phyloP scores from a whole-genome alignment of 805 yeast genomes.

The Lachancea fermentati region DNA sequence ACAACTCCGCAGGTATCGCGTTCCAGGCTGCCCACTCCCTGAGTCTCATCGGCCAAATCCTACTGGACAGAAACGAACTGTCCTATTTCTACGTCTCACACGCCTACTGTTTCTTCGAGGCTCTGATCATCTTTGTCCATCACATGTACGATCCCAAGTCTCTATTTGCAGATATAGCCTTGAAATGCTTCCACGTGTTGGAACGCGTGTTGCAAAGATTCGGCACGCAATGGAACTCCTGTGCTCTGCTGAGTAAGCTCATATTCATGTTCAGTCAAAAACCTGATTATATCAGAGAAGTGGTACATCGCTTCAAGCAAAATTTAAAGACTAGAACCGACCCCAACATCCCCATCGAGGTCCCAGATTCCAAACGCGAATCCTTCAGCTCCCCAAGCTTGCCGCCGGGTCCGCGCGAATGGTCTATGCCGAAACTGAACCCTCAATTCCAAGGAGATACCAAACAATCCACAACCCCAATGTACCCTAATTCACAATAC shows the following conservation, averaged over 20 bases:
- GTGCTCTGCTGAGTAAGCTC: slow-evolving; percentile 5
- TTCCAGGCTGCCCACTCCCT: slow-evolving; percentile 9
- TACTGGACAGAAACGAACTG: slow-evolving; percentile 4
- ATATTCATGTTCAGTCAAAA: slow-evolving; percentile 6
- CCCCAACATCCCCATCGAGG: slow-evolving; percentile 6
- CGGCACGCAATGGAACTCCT: slow-evolving; percentile 7
- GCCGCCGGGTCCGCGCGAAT: neutral
- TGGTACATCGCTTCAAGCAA: slow-evolving; percentile 4
- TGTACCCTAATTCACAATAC: neutral
- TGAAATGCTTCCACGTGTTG: slow-evolving; percentile 7
- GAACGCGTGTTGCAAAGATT: slow-evolving; percentile 4
- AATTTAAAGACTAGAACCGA: slow-evolving; percentile 1
- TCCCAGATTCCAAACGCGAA: slow-evolving; percentile 1
- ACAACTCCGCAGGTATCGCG: slow-evolving; percentile 8
- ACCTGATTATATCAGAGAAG: slow-evolving; percentile 5
- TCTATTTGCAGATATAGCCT: slow-evolving; percentile 1
- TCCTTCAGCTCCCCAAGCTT: neutral
- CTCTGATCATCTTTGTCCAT: slow-evolving; percentile 7
- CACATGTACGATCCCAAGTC: slow-evolving; percentile 9
- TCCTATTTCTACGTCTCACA: slow-evolving; percentile 6
- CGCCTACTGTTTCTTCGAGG: slow-evolving; percentile 9
- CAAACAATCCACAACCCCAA: no score
- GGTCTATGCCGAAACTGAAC: neutral
- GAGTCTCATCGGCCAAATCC: slow-evolving; percentile 7
- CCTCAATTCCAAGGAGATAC: no score